Conservation (phyloP, 352 stramenopile genomes). For the Phytophthora vignae region DNA sequence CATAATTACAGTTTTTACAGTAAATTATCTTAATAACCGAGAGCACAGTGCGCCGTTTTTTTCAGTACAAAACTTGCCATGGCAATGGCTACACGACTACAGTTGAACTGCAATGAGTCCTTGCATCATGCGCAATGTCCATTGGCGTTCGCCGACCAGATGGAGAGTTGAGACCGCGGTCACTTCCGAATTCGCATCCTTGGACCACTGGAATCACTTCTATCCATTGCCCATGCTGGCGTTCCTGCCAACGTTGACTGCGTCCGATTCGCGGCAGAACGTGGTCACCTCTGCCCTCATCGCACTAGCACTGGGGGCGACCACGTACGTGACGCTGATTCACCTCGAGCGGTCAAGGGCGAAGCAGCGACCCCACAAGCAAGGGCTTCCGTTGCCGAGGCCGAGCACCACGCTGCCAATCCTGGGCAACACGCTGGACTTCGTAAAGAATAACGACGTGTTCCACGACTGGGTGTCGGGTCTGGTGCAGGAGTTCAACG, state of each 20-base stretch:
- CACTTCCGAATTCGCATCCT: background rate
- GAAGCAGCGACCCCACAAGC: background rate
- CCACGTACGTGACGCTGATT: background rate
- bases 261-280: background rate
- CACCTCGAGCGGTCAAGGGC: background rate
- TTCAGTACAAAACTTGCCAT: no score
- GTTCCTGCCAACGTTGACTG: background rate
- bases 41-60: no score
- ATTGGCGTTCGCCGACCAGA: background rate
- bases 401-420: constrained; percentile 38
- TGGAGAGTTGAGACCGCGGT: background rate
- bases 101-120: no score
- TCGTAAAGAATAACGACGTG: constrained; percentile 23
- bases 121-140: no score
- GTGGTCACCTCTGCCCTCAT: background rate
- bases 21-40: no score
- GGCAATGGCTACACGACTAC: no score
- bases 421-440: constrained; percentile 38
- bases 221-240: background rate
- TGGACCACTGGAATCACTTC: background rate
- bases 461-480: constrained; percentile 41
- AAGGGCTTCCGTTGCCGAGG: background rate
- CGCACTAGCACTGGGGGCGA: background rate
- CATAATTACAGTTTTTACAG: no score
- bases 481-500: constrained; percentile 14